Base-by-base conservation (phyloP, 73 alveolate species). In the Uronychia setigera region DNA sequence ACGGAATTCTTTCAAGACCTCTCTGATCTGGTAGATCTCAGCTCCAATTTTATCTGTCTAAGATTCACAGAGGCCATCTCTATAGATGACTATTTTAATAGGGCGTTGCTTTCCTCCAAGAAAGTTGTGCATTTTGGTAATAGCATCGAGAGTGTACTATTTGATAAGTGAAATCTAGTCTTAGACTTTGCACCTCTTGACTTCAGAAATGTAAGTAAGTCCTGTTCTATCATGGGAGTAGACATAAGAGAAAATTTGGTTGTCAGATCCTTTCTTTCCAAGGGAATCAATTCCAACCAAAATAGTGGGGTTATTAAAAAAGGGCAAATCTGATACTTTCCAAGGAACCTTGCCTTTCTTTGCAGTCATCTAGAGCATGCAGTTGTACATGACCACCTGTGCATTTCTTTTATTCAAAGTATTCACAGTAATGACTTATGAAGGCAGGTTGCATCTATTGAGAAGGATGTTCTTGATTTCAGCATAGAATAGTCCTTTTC, bases 281-380 rank as follows among this genome's bases (percentile, higher is more conserved):
- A 5, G 19, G 67, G 67, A 46, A 76, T 94, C 97, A 81, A 94
- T 92, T 0, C 99, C 98, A 59, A 95, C 89, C 1, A 96, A 81
- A 98, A 97, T 97, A 1, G 99, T 94, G 58, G 98, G 98, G 76
- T 85, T 76, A 76, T 96, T 94, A 78, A 87, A 80, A 77, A 97
- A 94, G 33, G 98, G 98, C 74, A 97, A 83, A 75, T 79, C 91
- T 46, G 92, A 97, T 9, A 97, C 94, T 57, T 95, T 93, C 99
- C 99, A 97, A 60, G 99, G 99, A 78, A 92, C 92, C 34, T 98
- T 98, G 46, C 98, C 98, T 28, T 84, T 86, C 82, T 97, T 97
- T 33, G 99, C 99, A 81, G 92, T 94, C 25, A 97, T 93, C 89
- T 97, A 95, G 60, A 95, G 91, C 80, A 97, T 74, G 35, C 96